Evolutionary conservation across 108 stramenopile species (phyloP).

Genomic region (Parmales sp.): DNA sequence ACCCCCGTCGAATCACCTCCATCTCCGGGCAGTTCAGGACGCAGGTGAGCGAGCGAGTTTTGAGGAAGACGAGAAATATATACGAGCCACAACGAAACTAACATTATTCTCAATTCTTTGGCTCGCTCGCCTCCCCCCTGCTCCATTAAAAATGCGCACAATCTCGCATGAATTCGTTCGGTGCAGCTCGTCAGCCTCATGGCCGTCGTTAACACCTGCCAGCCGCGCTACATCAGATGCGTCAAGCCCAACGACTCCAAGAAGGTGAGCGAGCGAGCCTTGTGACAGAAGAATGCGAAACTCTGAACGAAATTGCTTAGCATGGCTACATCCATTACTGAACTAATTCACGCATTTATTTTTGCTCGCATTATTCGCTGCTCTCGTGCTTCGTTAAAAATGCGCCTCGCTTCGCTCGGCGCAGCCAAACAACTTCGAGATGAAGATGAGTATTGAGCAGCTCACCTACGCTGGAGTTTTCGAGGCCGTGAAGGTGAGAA

Average conservation of each 20-base stretch:
- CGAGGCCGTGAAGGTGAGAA: constrained; percentile 72
- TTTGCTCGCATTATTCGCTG: too few relatives aligned
- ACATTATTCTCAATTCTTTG: too few relatives aligned
- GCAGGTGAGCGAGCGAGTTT: constrained; percentile 50
- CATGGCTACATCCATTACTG: too few relatives aligned
- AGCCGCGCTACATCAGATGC: constrained; percentile 80
- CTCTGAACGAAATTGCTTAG: too few relatives aligned
- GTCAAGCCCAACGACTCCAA: constrained; percentile 74
- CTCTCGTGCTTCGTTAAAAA: too few relatives aligned
- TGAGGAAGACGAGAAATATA: not conserved
- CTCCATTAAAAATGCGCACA: too few relatives aligned
- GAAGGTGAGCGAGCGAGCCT: too few relatives aligned
- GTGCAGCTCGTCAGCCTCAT: constrained; percentile 75
- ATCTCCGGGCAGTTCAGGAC: constrained; percentile 52
- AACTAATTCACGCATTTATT: too few relatives aligned
- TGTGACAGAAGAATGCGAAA: too few relatives aligned
- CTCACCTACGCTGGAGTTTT: constrained; percentile 78
- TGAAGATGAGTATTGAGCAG: constrained; percentile 72
- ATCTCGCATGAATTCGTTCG: not conserved
- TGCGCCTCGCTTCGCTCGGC: too few relatives aligned
- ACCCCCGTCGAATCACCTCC: constrained; percentile 21
- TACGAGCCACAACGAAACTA: not conserved
- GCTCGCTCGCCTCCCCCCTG: too few relatives aligned
- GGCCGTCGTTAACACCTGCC: constrained; percentile 54
- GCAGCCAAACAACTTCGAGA: constrained; percentile 61